These are phyloP conservation scores for Ophiostoma angusticollis DNA, from an alignment of 2,329 filamentous ascomycete genomes.

Conservation along the genomic window DNA sequence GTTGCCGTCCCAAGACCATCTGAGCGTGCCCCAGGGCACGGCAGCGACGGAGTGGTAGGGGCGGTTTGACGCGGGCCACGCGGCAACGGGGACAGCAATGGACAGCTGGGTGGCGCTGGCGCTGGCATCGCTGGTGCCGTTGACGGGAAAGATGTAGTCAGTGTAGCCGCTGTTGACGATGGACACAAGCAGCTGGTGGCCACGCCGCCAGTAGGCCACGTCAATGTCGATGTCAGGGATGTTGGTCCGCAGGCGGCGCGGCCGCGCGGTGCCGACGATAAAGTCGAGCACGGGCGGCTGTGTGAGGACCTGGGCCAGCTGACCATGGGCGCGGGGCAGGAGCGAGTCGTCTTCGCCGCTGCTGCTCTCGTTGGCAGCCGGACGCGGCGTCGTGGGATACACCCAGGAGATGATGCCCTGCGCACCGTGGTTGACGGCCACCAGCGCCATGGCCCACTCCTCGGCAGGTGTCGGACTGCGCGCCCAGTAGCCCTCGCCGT, in stretches of 20 bases:
- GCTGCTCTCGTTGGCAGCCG: slow-evolving; percentile 3
- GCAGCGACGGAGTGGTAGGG: slow-evolving; percentile 3
- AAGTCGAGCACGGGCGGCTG: slow-evolving; percentile 25
- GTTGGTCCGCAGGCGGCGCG: slow-evolving; percentile 12
- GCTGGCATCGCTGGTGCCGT: background rate
- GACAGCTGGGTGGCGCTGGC: background rate
- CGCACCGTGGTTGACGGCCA: slow-evolving; percentile 33
- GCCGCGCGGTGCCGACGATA: slow-evolving; percentile 22
- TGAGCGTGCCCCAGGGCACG: slow-evolving; percentile 17
- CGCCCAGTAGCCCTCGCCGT: slow-evolving; percentile 35
- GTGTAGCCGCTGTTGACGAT: slow-evolving; percentile 24
- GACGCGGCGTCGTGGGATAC: slow-evolving; percentile 25
- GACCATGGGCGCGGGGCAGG: slow-evolving; percentile 26
- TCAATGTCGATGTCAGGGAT: slow-evolving; percentile 21
- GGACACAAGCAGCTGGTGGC: slow-evolving; percentile 21
- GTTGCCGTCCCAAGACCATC: slow-evolving; percentile 18
- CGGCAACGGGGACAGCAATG: background rate
- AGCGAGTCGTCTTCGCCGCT: too few relatives aligned
- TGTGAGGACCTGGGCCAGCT: slow-evolving; percentile 26
- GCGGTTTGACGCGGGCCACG: background rate
- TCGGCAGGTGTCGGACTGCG: slow-evolving; percentile 31
- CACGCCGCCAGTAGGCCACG: slow-evolving; percentile 23
- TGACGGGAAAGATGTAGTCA: slow-evolving; percentile 5
- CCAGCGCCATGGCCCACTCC: slow-evolving; percentile 30
- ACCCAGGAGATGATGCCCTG: slow-evolving; percentile 33